Percentiles rank a stretch among this genome's conserved stretches.
phyloP scores from a whole-genome alignment of 2,329 filamentous ascomycete genomes.

The Penicillium sp. region DNA sequence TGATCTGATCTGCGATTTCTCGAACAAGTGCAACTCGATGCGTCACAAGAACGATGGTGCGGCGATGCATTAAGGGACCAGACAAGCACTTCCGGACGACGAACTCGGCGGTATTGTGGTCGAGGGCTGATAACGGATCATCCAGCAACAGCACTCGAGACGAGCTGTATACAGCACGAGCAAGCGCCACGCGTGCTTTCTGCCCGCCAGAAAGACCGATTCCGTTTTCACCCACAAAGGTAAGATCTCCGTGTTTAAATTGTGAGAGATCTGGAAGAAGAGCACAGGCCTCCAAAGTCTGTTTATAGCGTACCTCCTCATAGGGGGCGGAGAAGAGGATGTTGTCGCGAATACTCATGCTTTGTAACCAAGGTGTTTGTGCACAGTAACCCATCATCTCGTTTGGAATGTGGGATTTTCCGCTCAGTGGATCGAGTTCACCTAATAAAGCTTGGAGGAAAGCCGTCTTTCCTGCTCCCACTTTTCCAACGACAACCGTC shows the following conservation, averaged over 20 bases:
- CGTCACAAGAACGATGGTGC: conserved; percentile 62
- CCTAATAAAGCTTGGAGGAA: conserved; percentile 60
- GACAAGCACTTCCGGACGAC: conserved; percentile 60
- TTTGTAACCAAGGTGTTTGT: conserved; percentile 68
- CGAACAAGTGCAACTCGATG: conserved; percentile 71
- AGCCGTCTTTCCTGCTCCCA: conserved; percentile 65
- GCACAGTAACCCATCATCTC: conserved; percentile 64
- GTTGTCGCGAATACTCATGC: conserved; percentile 69
- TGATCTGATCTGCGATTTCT: conserved; percentile 69
- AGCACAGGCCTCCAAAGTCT: conserved; percentile 67
- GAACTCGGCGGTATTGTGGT: conserved; percentile 64
- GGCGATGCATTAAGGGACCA: conserved; percentile 54
- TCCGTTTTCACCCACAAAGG: conserved; percentile 62
- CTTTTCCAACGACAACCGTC: conserved; percentile 63
- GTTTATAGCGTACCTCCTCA: conserved; percentile 67
- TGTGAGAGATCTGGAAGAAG: conserved; percentile 61
- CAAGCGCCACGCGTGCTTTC: conserved; percentile 61
- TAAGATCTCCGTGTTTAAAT: conserved; percentile 65
- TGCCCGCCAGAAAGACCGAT: conserved; percentile 63
- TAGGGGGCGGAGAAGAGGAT: conserved; percentile 66
- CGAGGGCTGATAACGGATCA: conserved; percentile 61
- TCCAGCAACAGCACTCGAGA: conserved; percentile 58
- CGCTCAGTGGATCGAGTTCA: conserved; percentile 56
- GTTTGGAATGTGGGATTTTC: conserved; percentile 54
- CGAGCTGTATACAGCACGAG: conserved; percentile 59